Evolutionary conservation across 2,329 filamentous ascomycete species (phyloP).

Genomic region (Hypomyces rosellus): DNA sequence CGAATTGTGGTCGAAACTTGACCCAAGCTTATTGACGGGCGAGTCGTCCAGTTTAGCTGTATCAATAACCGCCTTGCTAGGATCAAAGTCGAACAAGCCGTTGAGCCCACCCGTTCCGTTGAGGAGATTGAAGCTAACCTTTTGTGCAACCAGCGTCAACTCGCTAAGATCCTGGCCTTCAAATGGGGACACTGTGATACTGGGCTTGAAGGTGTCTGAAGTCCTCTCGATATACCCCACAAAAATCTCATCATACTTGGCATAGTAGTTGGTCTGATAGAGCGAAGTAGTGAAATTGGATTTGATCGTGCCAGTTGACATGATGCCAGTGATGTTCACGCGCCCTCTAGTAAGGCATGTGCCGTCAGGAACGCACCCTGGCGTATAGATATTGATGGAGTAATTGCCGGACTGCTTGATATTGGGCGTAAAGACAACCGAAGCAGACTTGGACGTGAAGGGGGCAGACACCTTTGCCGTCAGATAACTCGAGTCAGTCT

Average conservation of each 20-base stretch:
- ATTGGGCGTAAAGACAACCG: conserved; percentile 75
- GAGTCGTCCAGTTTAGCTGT: conserved; percentile 62
- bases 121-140: conserved; percentile 69
- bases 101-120: conserved; percentile 77
- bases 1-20: conserved; percentile 60
- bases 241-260: conserved; percentile 94
- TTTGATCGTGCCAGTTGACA: conserved; percentile 46
- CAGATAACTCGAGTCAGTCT: conserved; percentile 72
- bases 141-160: conserved; percentile 81
- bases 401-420: conserved; percentile 89
- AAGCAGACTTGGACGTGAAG: conserved; percentile 52
- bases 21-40: conserved; percentile 69
- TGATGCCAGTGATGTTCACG: conserved; percentile 71
- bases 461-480: conserved; percentile 55
- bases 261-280: conserved; percentile 89
- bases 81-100: conserved; percentile 84
- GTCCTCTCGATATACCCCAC: conserved; percentile 76
- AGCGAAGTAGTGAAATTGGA: conserved; percentile 54
- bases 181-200: conserved; percentile 69
- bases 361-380: conserved; percentile 75
- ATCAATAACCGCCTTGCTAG: conserved; percentile 45
- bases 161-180: conserved; percentile 53
- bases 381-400: conserved; percentile 83
- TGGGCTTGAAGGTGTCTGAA: conserved; percentile 66
- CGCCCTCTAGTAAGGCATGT: conserved; percentile 71